phyloP scores from a whole-genome alignment of 2,329 filamentous ascomycete genomes.

The Aspergillus sp. region DNA sequence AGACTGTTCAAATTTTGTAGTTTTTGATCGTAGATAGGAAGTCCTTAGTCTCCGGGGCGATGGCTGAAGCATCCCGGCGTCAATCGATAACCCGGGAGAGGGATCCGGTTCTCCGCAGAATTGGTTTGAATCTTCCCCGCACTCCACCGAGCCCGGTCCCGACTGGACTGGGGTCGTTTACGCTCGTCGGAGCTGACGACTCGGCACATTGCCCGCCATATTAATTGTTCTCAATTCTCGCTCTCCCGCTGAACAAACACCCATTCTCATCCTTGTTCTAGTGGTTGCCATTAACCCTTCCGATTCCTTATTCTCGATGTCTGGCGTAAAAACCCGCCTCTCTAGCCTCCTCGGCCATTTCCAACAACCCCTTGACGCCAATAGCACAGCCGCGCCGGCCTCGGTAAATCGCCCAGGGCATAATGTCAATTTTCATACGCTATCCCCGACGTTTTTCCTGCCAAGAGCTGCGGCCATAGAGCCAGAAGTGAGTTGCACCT shows the following conservation, averaged over 20 bases:
- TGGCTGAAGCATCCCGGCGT: too few species aligned
- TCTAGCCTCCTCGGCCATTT: slow-evolving; percentile 33
- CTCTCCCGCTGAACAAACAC: neutral
- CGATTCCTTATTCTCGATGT: slow-evolving; percentile 22
- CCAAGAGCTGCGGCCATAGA: slow-evolving; percentile 85
- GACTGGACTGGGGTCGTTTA: neutral
- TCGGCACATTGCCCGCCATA: neutral
- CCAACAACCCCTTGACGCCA: slow-evolving; percentile 24
- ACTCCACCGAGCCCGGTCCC: neutral
- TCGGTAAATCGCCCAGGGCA: slow-evolving; percentile 22
- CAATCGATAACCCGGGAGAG: neutral
- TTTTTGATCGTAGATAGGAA: too few species aligned
- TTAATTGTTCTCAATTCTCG: neutral
- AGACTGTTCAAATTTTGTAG: too few species aligned
- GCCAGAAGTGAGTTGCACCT: slow-evolving; percentile 59
- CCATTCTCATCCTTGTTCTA: neutral
- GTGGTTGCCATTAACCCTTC: neutral
- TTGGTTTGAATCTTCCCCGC: neutral
- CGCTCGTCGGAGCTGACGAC: neutral
- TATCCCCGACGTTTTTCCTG: slow-evolving; percentile 85
- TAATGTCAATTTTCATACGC: slow-evolving; percentile 52
- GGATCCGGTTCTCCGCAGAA: neutral
- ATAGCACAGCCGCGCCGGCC: slow-evolving; percentile 4
- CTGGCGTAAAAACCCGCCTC: slow-evolving; percentile 27
- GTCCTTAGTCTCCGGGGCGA: too few species aligned